A percentile compares a stretch with the other conserved stretches of the same genome.
Conservation (phyloP, 2,329 filamentous ascomycete genomes). For the Paradendryphiella salina region DNA sequence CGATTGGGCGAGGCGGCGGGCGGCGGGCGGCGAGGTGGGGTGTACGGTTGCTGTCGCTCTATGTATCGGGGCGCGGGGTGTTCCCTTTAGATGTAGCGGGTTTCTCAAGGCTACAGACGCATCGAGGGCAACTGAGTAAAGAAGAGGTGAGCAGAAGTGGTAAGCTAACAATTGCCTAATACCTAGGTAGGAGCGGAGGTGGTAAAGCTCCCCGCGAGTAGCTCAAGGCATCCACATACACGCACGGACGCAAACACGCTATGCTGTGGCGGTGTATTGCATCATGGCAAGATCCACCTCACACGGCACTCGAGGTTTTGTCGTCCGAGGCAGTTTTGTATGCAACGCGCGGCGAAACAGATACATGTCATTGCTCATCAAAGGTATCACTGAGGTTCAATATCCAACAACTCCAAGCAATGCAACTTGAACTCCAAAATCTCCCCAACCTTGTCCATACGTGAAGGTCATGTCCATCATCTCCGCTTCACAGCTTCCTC, state of each 20-base stretch:
- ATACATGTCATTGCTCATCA: neutral
- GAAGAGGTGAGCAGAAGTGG: neutral
- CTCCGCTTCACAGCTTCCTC: constrained; percentile 64
- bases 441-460: neutral
- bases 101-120: neutral
- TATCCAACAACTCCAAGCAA: constrained; percentile 20
- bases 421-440: constrained; percentile 7
- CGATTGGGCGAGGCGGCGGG: constrained; percentile 12
- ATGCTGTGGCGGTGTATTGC: constrained; percentile 16
- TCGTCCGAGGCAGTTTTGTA: no score
- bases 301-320: neutral
- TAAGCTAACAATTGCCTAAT: constrained; percentile 13
- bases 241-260: constrained; percentile 20
- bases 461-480: constrained; percentile 27
- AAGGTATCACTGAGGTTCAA: constrained; percentile 2
- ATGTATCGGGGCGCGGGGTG: neutral
- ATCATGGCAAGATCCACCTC: neutral
- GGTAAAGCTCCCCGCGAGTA: constrained; percentile 27
- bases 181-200: constrained; percentile 7
- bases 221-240: constrained; percentile 32
- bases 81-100: neutral
- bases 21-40: constrained; percentile 26
- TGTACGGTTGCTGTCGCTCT: constrained; percentile 7
- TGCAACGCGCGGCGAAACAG: neutral
- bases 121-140: neutral